These are phyloP conservation scores for Calocera viscosa DNA, from an alignment of 768 basidiomycete species.

Conservation along the genomic window DNA sequence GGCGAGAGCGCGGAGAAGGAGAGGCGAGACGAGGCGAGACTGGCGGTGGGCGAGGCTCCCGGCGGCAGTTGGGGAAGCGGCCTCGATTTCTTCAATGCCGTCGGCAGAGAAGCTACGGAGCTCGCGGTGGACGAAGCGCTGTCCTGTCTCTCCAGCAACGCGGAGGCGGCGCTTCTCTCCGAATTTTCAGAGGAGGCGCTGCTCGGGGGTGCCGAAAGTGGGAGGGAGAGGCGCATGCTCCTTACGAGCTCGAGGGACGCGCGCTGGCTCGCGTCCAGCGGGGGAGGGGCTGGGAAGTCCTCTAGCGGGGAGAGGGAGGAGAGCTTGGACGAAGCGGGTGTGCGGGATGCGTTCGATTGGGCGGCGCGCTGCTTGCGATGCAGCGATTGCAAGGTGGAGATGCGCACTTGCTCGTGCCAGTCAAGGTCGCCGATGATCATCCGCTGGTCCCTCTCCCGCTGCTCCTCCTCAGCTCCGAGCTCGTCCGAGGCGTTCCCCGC, in stretches of 20 bases:
- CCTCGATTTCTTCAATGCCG: background rate
- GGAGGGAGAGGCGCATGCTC: background rate
- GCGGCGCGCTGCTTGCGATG: background rate
- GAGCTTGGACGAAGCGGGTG: background rate
- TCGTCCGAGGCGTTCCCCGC: background rate
- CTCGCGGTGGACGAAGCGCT: background rate
- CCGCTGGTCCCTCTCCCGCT: background rate
- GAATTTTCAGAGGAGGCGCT: background rate
- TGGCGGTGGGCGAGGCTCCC: background rate
- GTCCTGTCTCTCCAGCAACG: background rate
- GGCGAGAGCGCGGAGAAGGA: background rate
- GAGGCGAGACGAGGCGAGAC: constrained; percentile 3
- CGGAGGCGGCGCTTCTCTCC: background rate
- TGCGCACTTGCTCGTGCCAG: constrained; percentile 6
- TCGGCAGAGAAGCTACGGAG: background rate
- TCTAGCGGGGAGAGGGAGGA: constrained; percentile 1
- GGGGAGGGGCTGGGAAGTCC: background rate
- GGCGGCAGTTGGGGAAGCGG: background rate
- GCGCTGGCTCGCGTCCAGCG: constrained; percentile 3
- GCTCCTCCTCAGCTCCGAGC: background rate
- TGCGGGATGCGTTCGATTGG: background rate
- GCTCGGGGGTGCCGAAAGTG: background rate
- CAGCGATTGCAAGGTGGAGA: background rate
- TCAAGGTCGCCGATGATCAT: constrained; percentile 4
- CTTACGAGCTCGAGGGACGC: background rate